These are phyloP conservation scores for Irpex sp. DNA, from an alignment of 1,284 basidiomycete genomes.

Conservation along the genomic window DNA sequence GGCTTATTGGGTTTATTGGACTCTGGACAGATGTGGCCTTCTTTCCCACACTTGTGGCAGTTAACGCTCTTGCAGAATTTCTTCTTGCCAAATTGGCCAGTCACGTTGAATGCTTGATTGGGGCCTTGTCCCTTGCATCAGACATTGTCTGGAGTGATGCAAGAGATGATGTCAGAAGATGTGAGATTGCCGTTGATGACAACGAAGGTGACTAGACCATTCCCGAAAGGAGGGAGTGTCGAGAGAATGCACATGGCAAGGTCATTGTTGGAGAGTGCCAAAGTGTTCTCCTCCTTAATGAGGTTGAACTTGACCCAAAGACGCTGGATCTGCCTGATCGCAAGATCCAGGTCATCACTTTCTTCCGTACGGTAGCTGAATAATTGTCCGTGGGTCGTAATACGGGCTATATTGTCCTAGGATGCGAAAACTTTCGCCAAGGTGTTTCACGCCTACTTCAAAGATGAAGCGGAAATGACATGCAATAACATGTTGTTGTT, in stretches of 20 bases:
- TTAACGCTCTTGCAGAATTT: conserved; percentile 5
- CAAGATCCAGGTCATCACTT: conserved; percentile 9
- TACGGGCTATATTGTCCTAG: conserved; percentile 7
- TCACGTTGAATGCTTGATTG: neutral
- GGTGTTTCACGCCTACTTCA: conserved; percentile 16
- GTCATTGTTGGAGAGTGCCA: conserved; percentile 1
- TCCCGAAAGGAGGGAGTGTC: conserved; percentile 8
- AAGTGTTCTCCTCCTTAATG: neutral
- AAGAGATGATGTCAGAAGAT: conserved; percentile 7
- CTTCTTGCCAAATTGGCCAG: neutral
- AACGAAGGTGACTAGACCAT: conserved; percentile 2
- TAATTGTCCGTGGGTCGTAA: conserved; percentile 7
- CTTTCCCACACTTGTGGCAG: conserved; percentile 9
- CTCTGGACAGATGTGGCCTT: conserved; percentile 9
- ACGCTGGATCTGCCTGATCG: conserved; percentile 2
- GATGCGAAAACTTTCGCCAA: conserved; percentile 9
- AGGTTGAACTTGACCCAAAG: neutral
- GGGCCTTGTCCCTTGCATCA: neutral
- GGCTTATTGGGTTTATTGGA: neutral
- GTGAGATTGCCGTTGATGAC: neutral
- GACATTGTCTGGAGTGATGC: conserved; percentile 5
- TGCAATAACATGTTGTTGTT: conserved; percentile 5
- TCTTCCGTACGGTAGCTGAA: conserved; percentile 12
- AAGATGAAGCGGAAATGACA: conserved; percentile 4
- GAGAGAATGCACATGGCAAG: conserved; percentile 8